These are phyloP conservation scores for Jatropha podagrica DNA, from an alignment of 441 rosid species.

Conservation along the genomic window DNA sequence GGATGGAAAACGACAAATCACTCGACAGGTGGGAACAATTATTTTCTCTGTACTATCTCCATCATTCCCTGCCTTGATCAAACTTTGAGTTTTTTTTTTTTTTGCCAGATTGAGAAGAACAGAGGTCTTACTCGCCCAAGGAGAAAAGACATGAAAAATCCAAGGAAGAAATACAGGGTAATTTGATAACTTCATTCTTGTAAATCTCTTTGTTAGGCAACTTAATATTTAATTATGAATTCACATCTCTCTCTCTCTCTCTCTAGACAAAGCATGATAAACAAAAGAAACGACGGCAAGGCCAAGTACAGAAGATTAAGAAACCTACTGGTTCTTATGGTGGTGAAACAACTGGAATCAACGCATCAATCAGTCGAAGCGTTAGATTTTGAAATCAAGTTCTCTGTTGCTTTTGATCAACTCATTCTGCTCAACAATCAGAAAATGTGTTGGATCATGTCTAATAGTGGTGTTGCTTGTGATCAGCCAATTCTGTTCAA, in stretches of 20 bases:
- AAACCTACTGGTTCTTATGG: constrained; percentile 56
- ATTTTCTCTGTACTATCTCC: background rate
- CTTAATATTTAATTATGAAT: background rate
- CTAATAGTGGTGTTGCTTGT: background rate
- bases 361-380: constrained; percentile 65
- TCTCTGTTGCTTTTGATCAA: background rate
- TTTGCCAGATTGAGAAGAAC: constrained; percentile 61
- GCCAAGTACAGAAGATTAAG: constrained; percentile 64
- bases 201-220: background rate
- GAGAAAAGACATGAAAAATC: constrained; percentile 63
- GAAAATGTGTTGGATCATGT: background rate
- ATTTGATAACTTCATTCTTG: constrained; percentile 4
- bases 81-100: background rate
- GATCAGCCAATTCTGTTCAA: background rate
- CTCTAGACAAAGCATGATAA: constrained; percentile 50
- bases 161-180: constrained; percentile 92
- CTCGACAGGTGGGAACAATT: constrained; percentile 43
- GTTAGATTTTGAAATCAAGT: constrained; percentile 47
- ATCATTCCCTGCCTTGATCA: constrained; percentile 1
- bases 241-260: background rate
- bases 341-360: constrained; percentile 79
- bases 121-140: constrained; percentile 73
- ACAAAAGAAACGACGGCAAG: constrained; percentile 48
- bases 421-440: background rate
- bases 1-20: constrained; percentile 68